These are phyloP conservation scores for Chaetothyriales sp. DNA, from an alignment of 2,329 filamentous ascomycete genomes.

Conservation along the genomic window DNA sequence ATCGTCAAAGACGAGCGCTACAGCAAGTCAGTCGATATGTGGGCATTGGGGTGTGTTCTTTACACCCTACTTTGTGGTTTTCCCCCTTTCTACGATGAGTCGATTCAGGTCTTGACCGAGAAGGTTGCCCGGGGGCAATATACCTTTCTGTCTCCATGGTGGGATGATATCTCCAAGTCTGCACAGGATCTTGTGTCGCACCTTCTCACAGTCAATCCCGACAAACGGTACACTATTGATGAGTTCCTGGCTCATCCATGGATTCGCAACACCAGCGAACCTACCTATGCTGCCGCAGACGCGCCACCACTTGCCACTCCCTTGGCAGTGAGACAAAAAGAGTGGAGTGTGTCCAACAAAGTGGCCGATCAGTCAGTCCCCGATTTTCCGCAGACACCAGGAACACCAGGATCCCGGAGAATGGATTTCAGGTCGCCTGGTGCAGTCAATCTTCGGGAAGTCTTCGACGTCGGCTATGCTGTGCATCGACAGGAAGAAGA, in stretches of 20 bases:
- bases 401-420: slow-evolving; percentile 40
- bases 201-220: slow-evolving; percentile 82
- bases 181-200: slow-evolving; percentile 91
- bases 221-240: slow-evolving; percentile 83
- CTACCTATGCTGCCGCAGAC: slow-evolving; percentile 50
- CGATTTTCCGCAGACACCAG: slow-evolving; percentile 37
- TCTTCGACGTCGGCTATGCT: slow-evolving; percentile 96
- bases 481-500: slow-evolving; percentile 96
- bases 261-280: slow-evolving; percentile 59
- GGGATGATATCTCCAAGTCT: slow-evolving; percentile 93
- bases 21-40: slow-evolving; percentile 98
- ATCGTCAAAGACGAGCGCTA: slow-evolving; percentile 99
- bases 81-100: slow-evolving; percentile 92
- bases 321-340: slow-evolving; percentile 43
- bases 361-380: slow-evolving; percentile 29
- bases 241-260: slow-evolving; percentile 92
- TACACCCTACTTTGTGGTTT: slow-evolving; percentile 96
- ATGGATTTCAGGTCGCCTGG: slow-evolving; percentile 92
- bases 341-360: slow-evolving; percentile 41
- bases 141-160: slow-evolving; percentile 96
- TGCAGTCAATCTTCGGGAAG: slow-evolving; percentile 85
- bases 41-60: slow-evolving; percentile 89
- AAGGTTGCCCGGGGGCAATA: slow-evolving; percentile 96
- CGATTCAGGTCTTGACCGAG: slow-evolving; percentile 88
- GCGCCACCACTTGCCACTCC: slow-evolving; percentile 59